Evolutionary conservation across 2,329 filamentous ascomycete genomes (phyloP), one percentile per base, ranked within the genome.

Genomic region (Kalaharituber pfeilii): DNA sequence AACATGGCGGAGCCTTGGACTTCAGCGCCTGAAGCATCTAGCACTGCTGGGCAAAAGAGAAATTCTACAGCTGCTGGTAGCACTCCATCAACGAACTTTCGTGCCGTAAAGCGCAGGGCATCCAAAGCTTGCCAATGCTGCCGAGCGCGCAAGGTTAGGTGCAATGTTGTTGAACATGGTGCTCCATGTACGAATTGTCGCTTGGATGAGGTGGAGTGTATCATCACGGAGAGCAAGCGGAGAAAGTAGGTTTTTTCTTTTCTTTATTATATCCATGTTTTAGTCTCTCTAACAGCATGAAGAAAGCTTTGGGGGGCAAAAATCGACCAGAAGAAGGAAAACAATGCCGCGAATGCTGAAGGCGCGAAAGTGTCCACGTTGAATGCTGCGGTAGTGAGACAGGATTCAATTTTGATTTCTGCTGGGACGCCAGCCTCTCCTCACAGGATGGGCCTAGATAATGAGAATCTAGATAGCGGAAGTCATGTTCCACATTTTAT

Each of bases 91-190:
- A 47, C 42, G 55, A 68, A 70, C 54, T 68, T 73, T 65, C 72
- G 75, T 56, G 77, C 77, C 53, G 78, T 81, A 52, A 95, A 94
- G 70, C 77, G 87, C 65, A 78, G 88, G 65, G 87, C 88, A n/a
- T 86, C 87, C 8, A 84, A 89, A 63, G 88, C 88, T 18, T 95
- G 88, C 67, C 85, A 86, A 59, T 86, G 83, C 63, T 94, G 88
- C 69, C 78, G 88, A 64, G 81, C 84, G 55, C 80, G 88, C 66
- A 95, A 95, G 68, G 88, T 95, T 42, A 79, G 88, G 55, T 95
- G 88, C 72, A 88, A 95, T 71, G 87, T 94, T 54, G 86, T 91
- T 56, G 86, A 94, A 68, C 78, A 79, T 67, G 82, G 83, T 50
- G 82, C 82, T 44, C 86, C 86, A 1, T 94, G 86, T 68, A 87